Evolutionary conservation across 805 yeast species (phyloP).

Genomic region (Teunomyces tritomae): DNA sequence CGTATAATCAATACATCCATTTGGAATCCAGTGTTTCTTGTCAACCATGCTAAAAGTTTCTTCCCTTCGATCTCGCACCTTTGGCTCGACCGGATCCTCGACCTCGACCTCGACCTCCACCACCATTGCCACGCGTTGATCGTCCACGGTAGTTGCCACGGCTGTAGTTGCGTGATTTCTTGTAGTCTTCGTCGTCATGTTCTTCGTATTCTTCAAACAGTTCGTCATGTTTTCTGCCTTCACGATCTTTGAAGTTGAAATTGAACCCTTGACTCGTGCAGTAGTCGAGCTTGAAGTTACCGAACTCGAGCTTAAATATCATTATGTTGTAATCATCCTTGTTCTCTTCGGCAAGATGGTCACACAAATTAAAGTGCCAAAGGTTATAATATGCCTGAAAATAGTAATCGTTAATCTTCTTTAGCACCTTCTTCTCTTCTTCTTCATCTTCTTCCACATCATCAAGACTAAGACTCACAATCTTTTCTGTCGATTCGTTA

Average conservation of each 20-base stretch:
- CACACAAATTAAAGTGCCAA: slow-evolving; percentile 78
- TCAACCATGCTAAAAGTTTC: slow-evolving; percentile 2
- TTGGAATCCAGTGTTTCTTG: neutral
- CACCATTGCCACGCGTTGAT: slow-evolving; percentile 1
- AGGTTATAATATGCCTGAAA: slow-evolving; percentile 65
- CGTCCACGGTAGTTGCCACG: slow-evolving; percentile 1
- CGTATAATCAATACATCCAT: neutral
- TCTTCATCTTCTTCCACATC: slow-evolving; percentile 14
- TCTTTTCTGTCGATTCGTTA: slow-evolving; percentile 36
- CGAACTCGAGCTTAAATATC: slow-evolving; percentile 42
- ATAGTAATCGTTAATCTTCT: slow-evolving; percentile 57
- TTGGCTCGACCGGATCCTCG: neutral
- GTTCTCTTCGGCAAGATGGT: slow-evolving; percentile 26
- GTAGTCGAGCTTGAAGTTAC: slow-evolving; percentile 49
- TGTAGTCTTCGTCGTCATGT: slow-evolving; percentile 4
- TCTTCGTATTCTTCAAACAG: slow-evolving; percentile 8
- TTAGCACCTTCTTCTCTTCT: slow-evolving; percentile 39
- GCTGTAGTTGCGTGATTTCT: slow-evolving; percentile 4
- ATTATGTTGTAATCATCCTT: slow-evolving; percentile 38
- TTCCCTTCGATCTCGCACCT: neutral
- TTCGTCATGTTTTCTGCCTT: neutral
- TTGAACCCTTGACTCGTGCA: slow-evolving; percentile 61
- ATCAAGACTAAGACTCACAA: slow-evolving; percentile 38
- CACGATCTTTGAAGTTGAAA: slow-evolving; percentile 44
- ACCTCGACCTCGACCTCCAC: slow-evolving; percentile 8